Evolutionary conservation across 331 rosid genomes (phyloP), one percentile per base, ranked within the genome.

Genomic region (Dryas integrifolia): DNA sequence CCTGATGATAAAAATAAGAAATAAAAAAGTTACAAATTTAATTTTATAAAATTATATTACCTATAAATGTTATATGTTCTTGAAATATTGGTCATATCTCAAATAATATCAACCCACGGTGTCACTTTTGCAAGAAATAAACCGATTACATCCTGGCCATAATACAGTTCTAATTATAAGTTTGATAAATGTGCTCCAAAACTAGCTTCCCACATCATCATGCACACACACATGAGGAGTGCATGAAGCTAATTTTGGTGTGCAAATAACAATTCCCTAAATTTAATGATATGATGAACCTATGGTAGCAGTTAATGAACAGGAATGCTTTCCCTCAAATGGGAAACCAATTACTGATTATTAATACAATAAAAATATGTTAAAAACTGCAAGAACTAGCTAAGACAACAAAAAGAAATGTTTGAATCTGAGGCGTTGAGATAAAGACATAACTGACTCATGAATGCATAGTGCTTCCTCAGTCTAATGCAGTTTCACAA

Each of bases 1-100:
- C 87, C 97, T 95, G 86, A 70, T 30, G 59, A 73, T 60, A 56
- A 84, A 47, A 85, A 58, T 45, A 9, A 67, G 74, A 24, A 68
- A 45, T 59, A 47, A 74, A 82, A 51, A 78, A 44, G 55, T 80
- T 53, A 18, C 60, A 80, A 51, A 71, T n/a, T 43, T n/a, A 11
- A 40, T 4, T 24, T 39, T 18, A 58, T 41, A 15, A 56, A 55
- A 8, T 5, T 7, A 11, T 13, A 49, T 35, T 21, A 13, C 59
- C 3, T 11, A 47, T 45, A 18, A 52, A 46, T 11, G 44, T 46
- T 21, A 67, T 10, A 57, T 30, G 13, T 6, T 45, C 30, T 38
- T 49, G 6, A 65, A 2, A 14, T 9, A 8, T 13, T n/a, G 2
- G 1, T 16, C 15, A 1, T 38, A 51, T 3, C 44, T 3, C 21